A percentile compares a stretch with the other conserved stretches of the same genome.
phyloP scores from a whole-genome alignment of 495 filamentous ascomycete genomes.

The Penicillium argentinense region DNA sequence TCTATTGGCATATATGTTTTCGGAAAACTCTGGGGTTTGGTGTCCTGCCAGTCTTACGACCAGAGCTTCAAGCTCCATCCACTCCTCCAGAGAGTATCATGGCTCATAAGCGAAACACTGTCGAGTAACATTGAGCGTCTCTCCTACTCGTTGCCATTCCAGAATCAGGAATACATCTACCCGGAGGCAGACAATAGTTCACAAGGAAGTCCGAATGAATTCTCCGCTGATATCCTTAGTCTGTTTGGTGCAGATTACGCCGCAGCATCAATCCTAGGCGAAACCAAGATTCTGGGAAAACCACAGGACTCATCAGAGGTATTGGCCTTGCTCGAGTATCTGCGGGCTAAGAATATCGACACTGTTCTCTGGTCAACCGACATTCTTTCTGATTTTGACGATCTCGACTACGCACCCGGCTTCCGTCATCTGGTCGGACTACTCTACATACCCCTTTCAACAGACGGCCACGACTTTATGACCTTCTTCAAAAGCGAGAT shows the following conservation, averaged over 20 bases:
- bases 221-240: slow-evolving; percentile 20
- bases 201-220: slow-evolving; percentile 1
- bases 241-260: slow-evolving; percentile 67
- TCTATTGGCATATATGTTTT: slow-evolving; percentile 90
- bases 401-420: slow-evolving; percentile 73
- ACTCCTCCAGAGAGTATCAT: slow-evolving; percentile 81
- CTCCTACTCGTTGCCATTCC: slow-evolving; percentile 75
- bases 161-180: slow-evolving; percentile 24
- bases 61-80: slow-evolving; percentile 77
- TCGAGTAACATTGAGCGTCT: slow-evolving; percentile 84
- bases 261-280: slow-evolving; percentile 73
- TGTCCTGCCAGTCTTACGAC: slow-evolving; percentile 81
- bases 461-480: slow-evolving; percentile 77
- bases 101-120: slow-evolving; percentile 73
- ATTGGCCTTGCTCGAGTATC: slow-evolving; percentile 76
- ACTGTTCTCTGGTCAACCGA: slow-evolving; percentile 73
- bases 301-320: slow-evolving; percentile 75
- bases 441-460: slow-evolving; percentile 73
- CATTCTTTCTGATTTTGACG: slow-evolving; percentile 72
- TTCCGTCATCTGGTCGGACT: slow-evolving; percentile 74
- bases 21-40: slow-evolving; percentile 80
- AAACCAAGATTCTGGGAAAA: slow-evolving; percentile 79
- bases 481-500: slow-evolving; percentile 65
- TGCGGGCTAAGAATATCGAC: slow-evolving; percentile 67
- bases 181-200: no score